Conservation (phyloP, 495 filamentous ascomycete genomes). For the Sporormia fimetaria region DNA sequence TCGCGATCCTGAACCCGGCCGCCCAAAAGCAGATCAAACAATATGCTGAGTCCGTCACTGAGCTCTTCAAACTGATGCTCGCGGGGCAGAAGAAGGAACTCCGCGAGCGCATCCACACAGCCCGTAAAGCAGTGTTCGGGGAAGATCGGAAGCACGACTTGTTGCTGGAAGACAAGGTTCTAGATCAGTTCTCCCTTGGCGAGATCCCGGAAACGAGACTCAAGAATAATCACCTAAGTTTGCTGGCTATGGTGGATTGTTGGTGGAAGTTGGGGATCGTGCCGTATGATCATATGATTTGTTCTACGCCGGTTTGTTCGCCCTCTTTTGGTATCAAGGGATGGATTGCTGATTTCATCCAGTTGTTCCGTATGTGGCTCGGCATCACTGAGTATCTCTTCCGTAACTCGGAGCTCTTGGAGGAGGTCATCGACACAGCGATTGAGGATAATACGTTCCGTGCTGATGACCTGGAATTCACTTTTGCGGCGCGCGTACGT, state of each 20-base stretch:
- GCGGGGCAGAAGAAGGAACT: slow-evolving; percentile 71
- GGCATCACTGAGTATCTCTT: slow-evolving; percentile 96
- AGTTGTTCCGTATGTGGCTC: slow-evolving; percentile 94
- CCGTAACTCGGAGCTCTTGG: slow-evolving; percentile 67
- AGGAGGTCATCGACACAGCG: slow-evolving; percentile 76
- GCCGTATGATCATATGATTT: slow-evolving; percentile 99
- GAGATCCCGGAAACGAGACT: slow-evolving; percentile 51
- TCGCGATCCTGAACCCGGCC: slow-evolving; percentile 89
- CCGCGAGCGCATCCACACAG: slow-evolving; percentile 62
- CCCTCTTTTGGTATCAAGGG: slow-evolving; percentile 8
- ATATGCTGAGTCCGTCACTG: slow-evolving; percentile 85
- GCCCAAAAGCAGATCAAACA: slow-evolving; percentile 86
- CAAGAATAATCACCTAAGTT: slow-evolving; percentile 83
- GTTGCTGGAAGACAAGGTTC: slow-evolving; percentile 65
- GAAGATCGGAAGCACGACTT: slow-evolving; percentile 47
- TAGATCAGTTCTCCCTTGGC: slow-evolving; percentile 77
- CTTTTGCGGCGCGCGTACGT: slow-evolving; percentile 75
- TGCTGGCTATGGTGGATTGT: slow-evolving; percentile 98
- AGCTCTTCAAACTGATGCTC: slow-evolving; percentile 92
- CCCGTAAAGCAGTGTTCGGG: slow-evolving; percentile 70
- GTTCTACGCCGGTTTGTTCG: slow-evolving; percentile 69
- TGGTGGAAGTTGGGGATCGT: slow-evolving; percentile 89
- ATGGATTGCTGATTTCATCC: too few relatives aligned
- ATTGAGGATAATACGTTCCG: slow-evolving; percentile 81
- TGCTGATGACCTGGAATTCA: slow-evolving; percentile 90